Conservation (phyloP, 129 eudicot genomes). For the Apium graveolens region DNA sequence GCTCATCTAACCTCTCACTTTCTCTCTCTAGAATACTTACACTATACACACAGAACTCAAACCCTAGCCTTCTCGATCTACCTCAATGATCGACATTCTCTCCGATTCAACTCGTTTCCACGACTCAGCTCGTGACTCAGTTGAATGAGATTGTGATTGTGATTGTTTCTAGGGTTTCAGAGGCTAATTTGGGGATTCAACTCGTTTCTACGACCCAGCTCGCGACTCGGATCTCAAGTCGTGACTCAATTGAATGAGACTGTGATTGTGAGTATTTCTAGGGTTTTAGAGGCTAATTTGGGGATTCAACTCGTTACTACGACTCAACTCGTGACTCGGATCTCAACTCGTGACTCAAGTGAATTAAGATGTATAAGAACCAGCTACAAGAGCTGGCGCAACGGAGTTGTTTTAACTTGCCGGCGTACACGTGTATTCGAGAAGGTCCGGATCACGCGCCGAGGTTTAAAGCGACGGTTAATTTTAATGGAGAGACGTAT, state of each 20-base stretch:
- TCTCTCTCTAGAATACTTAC: conserved; percentile 8
- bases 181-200: neutral
- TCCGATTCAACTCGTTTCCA: neutral
- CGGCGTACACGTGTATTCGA: conserved; percentile 53
- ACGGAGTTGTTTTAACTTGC: conserved; percentile 68
- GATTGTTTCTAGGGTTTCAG: conserved; percentile 1
- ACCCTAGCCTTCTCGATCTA: conserved; percentile 33
- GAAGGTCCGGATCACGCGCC: conserved; percentile 96
- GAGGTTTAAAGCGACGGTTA: conserved; percentile 65
- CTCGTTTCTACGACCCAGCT: no score
- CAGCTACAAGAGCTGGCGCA: conserved; percentile 77
- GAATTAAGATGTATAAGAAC: conserved; percentile 74
- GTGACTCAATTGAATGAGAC: no score
- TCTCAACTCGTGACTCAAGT: no score
- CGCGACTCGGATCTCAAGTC: no score
- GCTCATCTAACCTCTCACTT: neutral
- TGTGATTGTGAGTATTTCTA: no score
- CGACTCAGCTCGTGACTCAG: no score
- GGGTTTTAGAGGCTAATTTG: no score
- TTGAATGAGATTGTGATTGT: neutral
- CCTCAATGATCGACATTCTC: conserved; percentile 35
- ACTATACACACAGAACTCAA: conserved; percentile 15
- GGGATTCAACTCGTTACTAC: no score
- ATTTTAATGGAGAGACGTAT: conserved; percentile 59
- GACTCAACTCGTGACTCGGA: no score